Evolutionary conservation across 83 land plant species (phyloP).

Genomic region (Picea engelmannii): DNA sequence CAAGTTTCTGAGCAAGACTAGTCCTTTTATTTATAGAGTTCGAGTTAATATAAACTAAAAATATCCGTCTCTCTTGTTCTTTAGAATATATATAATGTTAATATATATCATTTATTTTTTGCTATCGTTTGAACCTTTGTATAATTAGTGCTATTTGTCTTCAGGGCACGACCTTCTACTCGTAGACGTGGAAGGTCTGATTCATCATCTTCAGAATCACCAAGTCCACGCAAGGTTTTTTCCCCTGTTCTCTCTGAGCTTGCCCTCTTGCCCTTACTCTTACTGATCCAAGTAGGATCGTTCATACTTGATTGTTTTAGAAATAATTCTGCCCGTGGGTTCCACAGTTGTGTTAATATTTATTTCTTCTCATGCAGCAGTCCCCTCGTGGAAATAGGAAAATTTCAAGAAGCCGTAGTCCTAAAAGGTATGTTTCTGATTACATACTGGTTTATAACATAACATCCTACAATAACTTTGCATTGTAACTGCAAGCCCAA

Average conservation of each 20-base stretch:
- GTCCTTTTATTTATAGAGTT: no score
- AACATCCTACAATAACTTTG: background rate
- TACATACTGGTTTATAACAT: background rate
- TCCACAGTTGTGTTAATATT: background rate
- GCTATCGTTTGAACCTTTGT: background rate
- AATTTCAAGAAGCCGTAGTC: conserved; percentile 63
- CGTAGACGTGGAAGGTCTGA: conserved; percentile 62
- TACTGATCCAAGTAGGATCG: no score
- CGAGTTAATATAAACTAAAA: background rate
- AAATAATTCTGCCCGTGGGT: background rate
- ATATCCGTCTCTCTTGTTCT: background rate
- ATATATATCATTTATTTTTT: no score
- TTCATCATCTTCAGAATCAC: conserved; percentile 67
- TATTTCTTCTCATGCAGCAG: background rate
- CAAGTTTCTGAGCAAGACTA: no score
- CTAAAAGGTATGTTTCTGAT: conserved; percentile 49
- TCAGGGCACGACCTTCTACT: conserved; percentile 51
- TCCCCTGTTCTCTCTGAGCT: background rate
- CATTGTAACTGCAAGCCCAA: background rate
- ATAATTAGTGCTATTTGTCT: background rate
- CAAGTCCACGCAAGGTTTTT: conserved; percentile 65
- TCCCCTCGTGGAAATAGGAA: conserved; percentile 36
- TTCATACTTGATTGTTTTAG: background rate
- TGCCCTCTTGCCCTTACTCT: background rate
- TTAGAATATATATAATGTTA: background rate